Evolutionary conservation across 805 yeast species (phyloP).

Genomic region (Cyberlindnera japonica): DNA sequence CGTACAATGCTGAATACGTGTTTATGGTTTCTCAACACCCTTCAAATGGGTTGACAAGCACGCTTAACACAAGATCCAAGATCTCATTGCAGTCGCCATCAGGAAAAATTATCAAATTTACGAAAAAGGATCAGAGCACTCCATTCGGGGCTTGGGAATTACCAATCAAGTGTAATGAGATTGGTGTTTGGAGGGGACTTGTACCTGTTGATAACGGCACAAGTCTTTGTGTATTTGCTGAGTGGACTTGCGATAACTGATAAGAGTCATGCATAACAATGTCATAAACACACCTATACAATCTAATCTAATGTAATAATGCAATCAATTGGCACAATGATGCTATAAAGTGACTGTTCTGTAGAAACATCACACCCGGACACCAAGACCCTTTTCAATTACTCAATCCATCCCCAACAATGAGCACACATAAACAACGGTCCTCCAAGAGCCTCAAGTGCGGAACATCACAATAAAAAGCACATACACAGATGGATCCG

Average conservation of each 20-base stretch:
- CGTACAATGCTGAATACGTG: constrained; percentile 53
- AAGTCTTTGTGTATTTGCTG: constrained; percentile 87
- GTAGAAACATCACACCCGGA: background rate
- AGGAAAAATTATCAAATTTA: constrained; percentile 66
- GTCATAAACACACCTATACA: background rate
- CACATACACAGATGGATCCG: background rate
- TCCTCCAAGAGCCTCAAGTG: background rate
- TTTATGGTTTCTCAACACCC: constrained; percentile 60
- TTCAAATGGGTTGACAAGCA: constrained; percentile 17
- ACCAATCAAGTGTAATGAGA: constrained; percentile 60
- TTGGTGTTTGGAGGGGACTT: constrained; percentile 80
- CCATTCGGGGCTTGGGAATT: constrained; percentile 57
- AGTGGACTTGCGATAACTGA: constrained; percentile 60
- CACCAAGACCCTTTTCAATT: constrained; percentile 1
- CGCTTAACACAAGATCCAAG: constrained; percentile 38
- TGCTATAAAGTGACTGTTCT: too few species aligned
- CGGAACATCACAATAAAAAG: background rate
- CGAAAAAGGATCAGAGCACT: constrained; percentile 42
- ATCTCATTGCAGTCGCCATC: constrained; percentile 80
- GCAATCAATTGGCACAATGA: too few species aligned
- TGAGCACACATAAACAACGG: constrained; percentile 1
- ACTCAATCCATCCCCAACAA: constrained; percentile 6
- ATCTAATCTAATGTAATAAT: background rate
- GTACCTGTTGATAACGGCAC: constrained; percentile 72
- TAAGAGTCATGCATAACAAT: background rate